Evolutionary conservation across 106 monocot species (phyloP).

Genomic region (Phalaenopsis aphrodite): DNA sequence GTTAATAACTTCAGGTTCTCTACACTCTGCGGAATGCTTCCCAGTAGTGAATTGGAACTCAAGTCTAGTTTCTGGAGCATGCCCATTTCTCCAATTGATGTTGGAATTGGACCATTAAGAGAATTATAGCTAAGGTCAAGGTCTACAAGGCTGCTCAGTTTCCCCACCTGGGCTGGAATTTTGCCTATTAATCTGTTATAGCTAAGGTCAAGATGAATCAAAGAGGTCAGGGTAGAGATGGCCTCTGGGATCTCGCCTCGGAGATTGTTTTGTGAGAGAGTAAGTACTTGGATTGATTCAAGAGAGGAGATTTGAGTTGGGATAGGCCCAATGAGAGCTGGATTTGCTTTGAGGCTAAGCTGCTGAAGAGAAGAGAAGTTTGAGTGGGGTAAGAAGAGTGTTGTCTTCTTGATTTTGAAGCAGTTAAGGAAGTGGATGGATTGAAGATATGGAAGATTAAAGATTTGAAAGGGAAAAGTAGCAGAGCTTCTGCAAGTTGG

Average conservation of each 20-base stretch:
- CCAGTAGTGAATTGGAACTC: conserved; percentile 63
- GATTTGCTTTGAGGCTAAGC: conserved; percentile 74
- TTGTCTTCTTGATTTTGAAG: conserved; percentile 50
- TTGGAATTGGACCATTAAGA: conserved; percentile 54
- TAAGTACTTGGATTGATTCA: conserved; percentile 57
- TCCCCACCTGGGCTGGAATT: conserved; percentile 39
- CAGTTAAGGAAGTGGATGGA: conserved; percentile 75
- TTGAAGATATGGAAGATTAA: conserved; percentile 59
- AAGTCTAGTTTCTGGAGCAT: conserved; percentile 82
- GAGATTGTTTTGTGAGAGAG: conserved; percentile 67
- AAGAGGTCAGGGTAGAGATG: conserved; percentile 32
- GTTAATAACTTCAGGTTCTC: conserved; percentile 29
- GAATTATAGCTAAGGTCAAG: conserved; percentile 87
- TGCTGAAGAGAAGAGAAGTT: conserved; percentile 41
- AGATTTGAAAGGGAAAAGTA: conserved; percentile 57
- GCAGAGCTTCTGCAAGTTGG: conserved; percentile 58
- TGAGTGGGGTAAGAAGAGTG: conserved; percentile 3
- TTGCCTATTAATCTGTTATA: conserved; percentile 62
- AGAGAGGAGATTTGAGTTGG: conserved; percentile 45
- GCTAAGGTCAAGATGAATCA: conserved; percentile 75
- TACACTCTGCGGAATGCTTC: conserved; percentile 41
- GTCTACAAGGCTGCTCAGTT: conserved; percentile 32
- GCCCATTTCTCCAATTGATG: conserved; percentile 42
- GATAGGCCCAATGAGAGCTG: conserved; percentile 45
- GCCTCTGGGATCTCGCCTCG: conserved; percentile 42